Conservation (phyloP, 2,329 filamentous ascomycete species). For the Aschersonia sp. region DNA sequence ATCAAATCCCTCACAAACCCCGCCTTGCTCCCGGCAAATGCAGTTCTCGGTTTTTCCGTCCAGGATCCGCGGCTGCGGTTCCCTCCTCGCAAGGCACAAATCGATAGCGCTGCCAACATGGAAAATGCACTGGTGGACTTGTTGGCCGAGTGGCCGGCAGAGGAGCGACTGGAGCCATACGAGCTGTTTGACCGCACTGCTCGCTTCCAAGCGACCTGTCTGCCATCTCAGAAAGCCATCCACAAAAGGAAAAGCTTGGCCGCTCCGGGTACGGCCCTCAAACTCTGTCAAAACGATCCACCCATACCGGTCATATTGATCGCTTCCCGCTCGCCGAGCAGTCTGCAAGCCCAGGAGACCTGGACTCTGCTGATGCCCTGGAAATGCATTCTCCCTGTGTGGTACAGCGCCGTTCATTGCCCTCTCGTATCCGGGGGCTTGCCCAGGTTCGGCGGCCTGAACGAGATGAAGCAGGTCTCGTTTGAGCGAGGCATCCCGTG, state of each 20-base stretch:
- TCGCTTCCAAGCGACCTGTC: slow-evolving; percentile 48
- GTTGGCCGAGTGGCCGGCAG: slow-evolving; percentile 54
- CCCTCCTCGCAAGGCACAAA: slow-evolving; percentile 46
- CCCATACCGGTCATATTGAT: slow-evolving; percentile 64
- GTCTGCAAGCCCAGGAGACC: slow-evolving; percentile 42
- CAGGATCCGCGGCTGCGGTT: slow-evolving; percentile 70
- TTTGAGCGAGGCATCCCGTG: slow-evolving; percentile 68
- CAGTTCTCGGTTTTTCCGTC: slow-evolving; percentile 57
- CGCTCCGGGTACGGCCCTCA: slow-evolving; percentile 46
- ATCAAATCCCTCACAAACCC: slow-evolving; percentile 50
- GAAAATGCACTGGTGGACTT: slow-evolving; percentile 36
- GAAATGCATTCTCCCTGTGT: slow-evolving; percentile 75
- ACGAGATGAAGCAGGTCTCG: slow-evolving; percentile 63
- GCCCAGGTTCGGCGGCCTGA: slow-evolving; percentile 66
- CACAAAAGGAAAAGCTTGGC: slow-evolving; percentile 58
- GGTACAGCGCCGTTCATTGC: slow-evolving; percentile 75
- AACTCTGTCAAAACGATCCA: slow-evolving; percentile 47
- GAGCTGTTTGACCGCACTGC: slow-evolving; percentile 53
- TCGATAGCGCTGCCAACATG: slow-evolving; percentile 21
- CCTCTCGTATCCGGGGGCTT: slow-evolving; percentile 68
- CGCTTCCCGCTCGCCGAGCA: slow-evolving; percentile 34
- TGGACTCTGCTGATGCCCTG: slow-evolving; percentile 84
- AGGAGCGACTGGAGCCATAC: slow-evolving; percentile 30
- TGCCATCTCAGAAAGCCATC: slow-evolving; percentile 65
- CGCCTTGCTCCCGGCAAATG: slow-evolving; percentile 51